phyloP scores from a whole-genome alignment of 495 filamentous ascomycete genomes.

The Aspergillus sclerotiicarbonarius region DNA sequence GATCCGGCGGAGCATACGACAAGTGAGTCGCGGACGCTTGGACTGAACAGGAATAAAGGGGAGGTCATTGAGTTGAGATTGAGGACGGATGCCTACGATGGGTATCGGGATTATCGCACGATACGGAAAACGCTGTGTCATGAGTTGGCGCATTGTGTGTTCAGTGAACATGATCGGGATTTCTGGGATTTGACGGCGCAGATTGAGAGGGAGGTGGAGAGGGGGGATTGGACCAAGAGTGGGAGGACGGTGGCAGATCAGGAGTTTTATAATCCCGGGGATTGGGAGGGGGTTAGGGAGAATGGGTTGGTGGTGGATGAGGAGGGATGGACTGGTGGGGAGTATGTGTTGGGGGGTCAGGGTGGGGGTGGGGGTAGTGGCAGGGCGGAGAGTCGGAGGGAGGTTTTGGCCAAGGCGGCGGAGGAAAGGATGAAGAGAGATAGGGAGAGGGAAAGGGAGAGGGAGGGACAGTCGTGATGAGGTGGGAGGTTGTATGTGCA shows the following conservation, averaged over 20 bases:
- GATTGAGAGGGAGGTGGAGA: constrained; percentile 85
- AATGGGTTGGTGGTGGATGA: constrained; percentile 67
- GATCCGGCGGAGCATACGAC: constrained; percentile 81
- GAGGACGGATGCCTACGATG: constrained; percentile 90
- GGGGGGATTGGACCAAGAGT: constrained; percentile 68
- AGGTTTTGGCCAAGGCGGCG: constrained; percentile 71
- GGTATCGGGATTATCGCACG: constrained; percentile 85
- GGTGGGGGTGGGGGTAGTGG: constrained; percentile 24
- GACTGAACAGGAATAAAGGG: constrained; percentile 83
- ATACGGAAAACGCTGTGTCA: constrained; percentile 93
- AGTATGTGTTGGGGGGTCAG: constrained; percentile 74
- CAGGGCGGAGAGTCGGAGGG: constrained; percentile 54
- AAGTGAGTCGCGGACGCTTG: constrained; percentile 75
- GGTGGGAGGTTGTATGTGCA: constrained; percentile 7
- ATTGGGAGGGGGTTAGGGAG: constrained; percentile 42
- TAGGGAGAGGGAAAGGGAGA: constrained; percentile 36
- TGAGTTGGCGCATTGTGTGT: constrained; percentile 91
- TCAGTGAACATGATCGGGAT: constrained; percentile 72
- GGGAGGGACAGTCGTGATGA: constrained; percentile 21
- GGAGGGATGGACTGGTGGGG: constrained; percentile 83
- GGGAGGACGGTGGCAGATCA: constrained; percentile 61
- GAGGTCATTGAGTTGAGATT: constrained; percentile 89
- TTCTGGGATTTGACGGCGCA: constrained; percentile 86
- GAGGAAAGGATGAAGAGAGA: constrained; percentile 67
- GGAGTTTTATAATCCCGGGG: constrained; percentile 69